Conservation (phyloP, 1,284 basidiomycete genomes). For the Phellinidium pouzarii region DNA sequence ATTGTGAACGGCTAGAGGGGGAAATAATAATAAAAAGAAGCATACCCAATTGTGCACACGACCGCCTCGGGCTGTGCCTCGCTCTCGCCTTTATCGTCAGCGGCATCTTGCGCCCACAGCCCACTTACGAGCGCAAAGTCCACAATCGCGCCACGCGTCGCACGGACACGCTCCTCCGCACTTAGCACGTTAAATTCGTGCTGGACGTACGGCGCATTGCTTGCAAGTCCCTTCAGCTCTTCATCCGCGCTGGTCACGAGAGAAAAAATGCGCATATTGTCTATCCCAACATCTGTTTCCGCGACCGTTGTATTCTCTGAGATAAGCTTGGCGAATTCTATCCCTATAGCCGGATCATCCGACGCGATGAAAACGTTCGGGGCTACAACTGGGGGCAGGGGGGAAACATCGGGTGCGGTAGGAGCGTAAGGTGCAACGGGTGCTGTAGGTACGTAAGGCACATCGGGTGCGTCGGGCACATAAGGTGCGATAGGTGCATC, state of each 20-base stretch:
- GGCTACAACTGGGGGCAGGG: too few relatives aligned
- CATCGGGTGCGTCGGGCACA: too few relatives aligned
- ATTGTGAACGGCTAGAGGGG: too few relatives aligned
- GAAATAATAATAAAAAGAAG: conserved; percentile 11
- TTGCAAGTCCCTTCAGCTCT: conserved; percentile 43
- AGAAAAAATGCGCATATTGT: conserved; percentile 33
- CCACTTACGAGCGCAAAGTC: conserved; percentile 59
- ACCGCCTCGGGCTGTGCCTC: conserved; percentile 43
- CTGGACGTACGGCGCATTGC: conserved; percentile 49
- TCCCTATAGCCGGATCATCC: not conserved
- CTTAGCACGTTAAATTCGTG: conserved; percentile 39
- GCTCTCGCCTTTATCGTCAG: conserved; percentile 6
- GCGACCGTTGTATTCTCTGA: conserved; percentile 46
- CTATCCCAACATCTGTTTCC: conserved; percentile 28
- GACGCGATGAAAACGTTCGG: too few relatives aligned
- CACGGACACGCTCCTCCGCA: conserved; percentile 34
- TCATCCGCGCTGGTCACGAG: conserved; percentile 36
- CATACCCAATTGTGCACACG: conserved; percentile 54
- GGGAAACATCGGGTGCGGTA: too few relatives aligned
- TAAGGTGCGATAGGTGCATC: too few relatives aligned
- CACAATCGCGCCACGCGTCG: conserved; percentile 57
- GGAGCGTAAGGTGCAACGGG: too few relatives aligned
- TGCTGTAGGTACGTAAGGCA: too few relatives aligned
- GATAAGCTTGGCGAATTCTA: conserved; percentile 41
- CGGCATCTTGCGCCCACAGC: conserved; percentile 41